Conservation (phyloP, 2,329 filamentous ascomycete genomes). For the Phialophora macrospora region DNA sequence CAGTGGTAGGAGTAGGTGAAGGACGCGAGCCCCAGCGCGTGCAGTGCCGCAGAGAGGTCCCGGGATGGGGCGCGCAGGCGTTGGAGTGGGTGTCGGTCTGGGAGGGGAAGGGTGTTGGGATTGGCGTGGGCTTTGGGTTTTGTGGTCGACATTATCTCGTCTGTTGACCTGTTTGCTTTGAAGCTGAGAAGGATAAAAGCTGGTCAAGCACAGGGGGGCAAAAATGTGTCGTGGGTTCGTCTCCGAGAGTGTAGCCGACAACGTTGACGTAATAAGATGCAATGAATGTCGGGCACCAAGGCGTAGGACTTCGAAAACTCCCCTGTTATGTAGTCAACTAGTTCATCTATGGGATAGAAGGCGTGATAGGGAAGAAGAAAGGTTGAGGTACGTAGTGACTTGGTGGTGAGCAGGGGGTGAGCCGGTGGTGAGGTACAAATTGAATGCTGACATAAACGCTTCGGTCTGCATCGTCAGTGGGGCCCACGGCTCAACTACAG, state of each 20-base stretch:
- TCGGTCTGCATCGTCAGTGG: not conserved
- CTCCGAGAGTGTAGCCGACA: not conserved
- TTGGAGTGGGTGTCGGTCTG: slow-evolving; percentile 51
- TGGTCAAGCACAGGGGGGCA: not conserved
- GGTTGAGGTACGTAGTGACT: not conserved
- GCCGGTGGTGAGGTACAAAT: not conserved
- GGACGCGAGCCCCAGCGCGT: slow-evolving; percentile 49
- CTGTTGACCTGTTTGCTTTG: not conserved
- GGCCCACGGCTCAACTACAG: not conserved
- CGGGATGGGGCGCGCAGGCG: slow-evolving; percentile 50
- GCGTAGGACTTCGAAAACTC: not conserved
- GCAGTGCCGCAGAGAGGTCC: slow-evolving; percentile 49
- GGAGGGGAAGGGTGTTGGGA: slow-evolving; percentile 28
- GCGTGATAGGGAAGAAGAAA: not conserved
- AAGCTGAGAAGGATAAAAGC: not conserved
- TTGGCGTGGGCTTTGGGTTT: not conserved
- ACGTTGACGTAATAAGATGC: not conserved
- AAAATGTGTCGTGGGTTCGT: not conserved
- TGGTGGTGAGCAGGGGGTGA: too few species aligned
- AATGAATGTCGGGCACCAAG: not conserved
- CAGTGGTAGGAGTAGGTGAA: slow-evolving; percentile 54
- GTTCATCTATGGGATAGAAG: not conserved
- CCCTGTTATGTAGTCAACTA: not conserved
- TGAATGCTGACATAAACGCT: not conserved
- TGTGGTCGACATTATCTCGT: not conserved